phyloP scores from a whole-genome alignment of 352 stramenopile species.

The Thalassiosira mediterranea region DNA sequence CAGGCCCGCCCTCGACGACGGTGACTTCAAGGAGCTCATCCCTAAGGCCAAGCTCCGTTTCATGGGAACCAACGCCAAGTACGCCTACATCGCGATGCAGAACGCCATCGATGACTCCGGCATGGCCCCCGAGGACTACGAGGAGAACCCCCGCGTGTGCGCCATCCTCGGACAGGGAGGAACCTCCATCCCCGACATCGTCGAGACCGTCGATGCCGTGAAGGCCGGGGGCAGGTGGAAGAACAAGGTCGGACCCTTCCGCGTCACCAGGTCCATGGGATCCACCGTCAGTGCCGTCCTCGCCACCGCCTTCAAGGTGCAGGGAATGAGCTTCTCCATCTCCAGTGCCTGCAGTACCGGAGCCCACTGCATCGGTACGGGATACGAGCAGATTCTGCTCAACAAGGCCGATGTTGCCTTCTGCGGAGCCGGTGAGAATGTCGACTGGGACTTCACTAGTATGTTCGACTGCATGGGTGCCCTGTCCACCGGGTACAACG shows the following conservation, averaged over 20 bases:
- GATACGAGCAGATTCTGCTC: constrained; percentile 85
- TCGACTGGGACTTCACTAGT: constrained; percentile 84
- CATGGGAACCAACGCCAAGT: constrained; percentile 84
- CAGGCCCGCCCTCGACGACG: constrained; percentile 71
- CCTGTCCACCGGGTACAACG: constrained; percentile 94
- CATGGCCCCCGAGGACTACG: constrained; percentile 78
- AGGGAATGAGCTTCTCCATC: constrained; percentile 83
- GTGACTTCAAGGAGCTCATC: constrained; percentile 83
- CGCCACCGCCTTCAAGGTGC: constrained; percentile 84
- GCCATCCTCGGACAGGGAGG: constrained; percentile 85
- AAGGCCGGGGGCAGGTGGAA: constrained; percentile 79
- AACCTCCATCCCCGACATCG: constrained; percentile 84
- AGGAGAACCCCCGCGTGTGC: constrained; percentile 82
- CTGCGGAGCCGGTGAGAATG: constrained; percentile 83
- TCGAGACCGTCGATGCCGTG: constrained; percentile 83
- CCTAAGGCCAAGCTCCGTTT: constrained; percentile 81
- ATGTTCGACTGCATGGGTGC: constrained; percentile 88
- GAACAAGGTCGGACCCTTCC: constrained; percentile 86
- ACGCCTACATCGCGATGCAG: constrained; percentile 84
- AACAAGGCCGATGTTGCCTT: constrained; percentile 85
- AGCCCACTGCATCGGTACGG: constrained; percentile 85
- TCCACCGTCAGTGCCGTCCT: constrained; percentile 83
- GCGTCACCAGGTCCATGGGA: constrained; percentile 85
- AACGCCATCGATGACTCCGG: constrained; percentile 78
- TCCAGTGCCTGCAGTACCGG: constrained; percentile 84